These are phyloP conservation scores for Pleoardoris graminearum DNA, from an alignment of 2,329 filamentous ascomycete genomes.

Conservation along the genomic window DNA sequence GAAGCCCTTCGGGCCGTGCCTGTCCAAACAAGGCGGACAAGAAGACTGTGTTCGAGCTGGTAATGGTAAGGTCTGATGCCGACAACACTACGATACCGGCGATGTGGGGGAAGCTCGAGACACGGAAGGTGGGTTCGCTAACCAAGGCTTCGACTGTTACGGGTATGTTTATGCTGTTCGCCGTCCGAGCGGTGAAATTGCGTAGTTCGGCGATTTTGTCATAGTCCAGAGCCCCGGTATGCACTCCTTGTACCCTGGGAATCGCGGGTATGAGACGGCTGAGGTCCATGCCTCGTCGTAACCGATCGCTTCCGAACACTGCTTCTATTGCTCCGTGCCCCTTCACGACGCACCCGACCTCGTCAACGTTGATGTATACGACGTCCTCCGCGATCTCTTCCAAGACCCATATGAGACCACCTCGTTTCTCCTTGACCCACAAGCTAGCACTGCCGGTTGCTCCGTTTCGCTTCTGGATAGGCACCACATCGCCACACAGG, in stretches of 20 bases:
- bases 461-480: conserved; percentile 94
- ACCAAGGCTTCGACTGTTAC: conserved; percentile 76
- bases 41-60: conserved; percentile 94
- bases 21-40: conserved; percentile 90
- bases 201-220: conserved; percentile 70
- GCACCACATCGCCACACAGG: conserved; percentile 95
- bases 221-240: conserved; percentile 75
- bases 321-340: conserved; percentile 75
- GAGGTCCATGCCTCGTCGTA: conserved; percentile 72
- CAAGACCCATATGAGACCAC: conserved; percentile 93
- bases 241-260: conserved; percentile 73
- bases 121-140: conserved; percentile 71
- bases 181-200: conserved; percentile 84
- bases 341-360: conserved; percentile 72
- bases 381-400: conserved; percentile 98
- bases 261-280: conserved; percentile 79
- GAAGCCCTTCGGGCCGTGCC: conserved; percentile 77
- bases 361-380: conserved; percentile 74
- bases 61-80: conserved; percentile 75
- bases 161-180: conserved; percentile 78
- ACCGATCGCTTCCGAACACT: conserved; percentile 79
- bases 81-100: conserved; percentile 93
- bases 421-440: conserved; percentile 97
- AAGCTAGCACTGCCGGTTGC: conserved; percentile 88
- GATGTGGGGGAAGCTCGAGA: conserved; percentile 96